Evolutionary conservation across 352 stramenopile species (phyloP), one percentile per base, ranked within the genome.

Genomic region (Pythium aphanidermatum): DNA sequence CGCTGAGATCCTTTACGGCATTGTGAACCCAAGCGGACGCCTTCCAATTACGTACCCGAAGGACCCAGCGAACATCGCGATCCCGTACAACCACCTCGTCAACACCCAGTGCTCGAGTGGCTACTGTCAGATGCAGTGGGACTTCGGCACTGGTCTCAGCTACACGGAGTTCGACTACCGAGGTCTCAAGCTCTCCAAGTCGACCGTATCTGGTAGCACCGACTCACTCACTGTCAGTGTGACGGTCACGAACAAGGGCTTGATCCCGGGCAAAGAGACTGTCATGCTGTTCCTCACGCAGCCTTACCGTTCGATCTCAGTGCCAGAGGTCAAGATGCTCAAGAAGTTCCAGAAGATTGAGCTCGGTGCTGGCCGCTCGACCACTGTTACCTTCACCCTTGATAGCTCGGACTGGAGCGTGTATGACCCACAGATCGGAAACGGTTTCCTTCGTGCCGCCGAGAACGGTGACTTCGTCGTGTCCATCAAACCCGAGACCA

Each of bases 1-100:
- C 38, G 77, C 82, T 2, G 79, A 95, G 45, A 80, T 95, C 39
- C 26, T 95, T 11, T 86, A 82, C 36, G 86, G 86, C 5, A 39
- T 65, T 8, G 68, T 83, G 23, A 93, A 92, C 55, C 84, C 84
- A n/a, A 93, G 78, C 27, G 86, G 85, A 1, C 51, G 69, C 25
- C 56, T 95, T 10, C 79, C 84, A 11, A 72, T 95, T 46, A 95
- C 82, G 14, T 96, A 90, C 60, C 80, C 77, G 5, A 78, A 77
- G 54, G 57, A 84, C 46, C 55, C 67, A 0, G 70, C 55, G n/a
- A 84, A 81, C 34, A 57, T 83, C 12, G 66, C 68, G 42, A 84
- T 87, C 46, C 68, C 72, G 31, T 92, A 92, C 71, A 86, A 86
- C 44, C 76, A 88, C 53, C 74, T 58, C 6, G 68, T 79, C n/a